Percentiles rank a stretch among this genome's conserved stretches.
Evolutionary conservation across 2,329 filamentous ascomycete genomes (phyloP).

Genomic region (Coniochaeta pulveracea): DNA sequence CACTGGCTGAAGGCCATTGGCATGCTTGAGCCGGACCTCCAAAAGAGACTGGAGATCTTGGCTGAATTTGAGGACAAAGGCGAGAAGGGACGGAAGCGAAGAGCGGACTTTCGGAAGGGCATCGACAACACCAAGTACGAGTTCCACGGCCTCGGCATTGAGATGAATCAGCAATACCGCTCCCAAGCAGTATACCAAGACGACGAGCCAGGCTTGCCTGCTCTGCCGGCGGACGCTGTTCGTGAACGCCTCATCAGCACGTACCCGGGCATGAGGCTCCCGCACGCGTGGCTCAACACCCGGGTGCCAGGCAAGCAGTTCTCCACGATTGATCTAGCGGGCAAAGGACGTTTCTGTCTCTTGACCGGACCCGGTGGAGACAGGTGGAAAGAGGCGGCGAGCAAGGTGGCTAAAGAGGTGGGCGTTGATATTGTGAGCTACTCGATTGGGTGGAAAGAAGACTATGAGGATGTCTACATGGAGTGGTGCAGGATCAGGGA

Average conservation of each 20-base stretch:
- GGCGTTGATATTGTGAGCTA: conserved; percentile 35
- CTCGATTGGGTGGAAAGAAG: conserved; percentile 43
- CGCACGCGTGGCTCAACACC: conserved; percentile 52
- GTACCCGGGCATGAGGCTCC: conserved; percentile 46
- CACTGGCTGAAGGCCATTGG: conserved; percentile 34
- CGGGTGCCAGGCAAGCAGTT: conserved; percentile 28
- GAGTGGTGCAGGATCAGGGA: conserved; percentile 44
- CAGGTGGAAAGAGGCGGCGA: conserved; percentile 39
- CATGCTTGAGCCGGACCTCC: conserved; percentile 23
- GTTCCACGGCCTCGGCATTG: conserved; percentile 43
- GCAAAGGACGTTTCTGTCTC: conserved; percentile 38
- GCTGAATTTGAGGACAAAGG: conserved; percentile 27
- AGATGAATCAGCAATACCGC: conserved; percentile 47
- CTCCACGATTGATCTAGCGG: conserved; percentile 50
- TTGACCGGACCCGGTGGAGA: conserved; percentile 45
- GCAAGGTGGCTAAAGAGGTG: conserved; percentile 21
- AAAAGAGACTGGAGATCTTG: conserved; percentile 25
- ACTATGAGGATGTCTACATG: conserved; percentile 51
- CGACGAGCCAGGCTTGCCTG: conserved; percentile 23
- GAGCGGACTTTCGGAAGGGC: conserved; percentile 26
- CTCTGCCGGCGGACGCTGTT: conserved; percentile 24
- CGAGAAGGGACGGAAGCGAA: conserved; percentile 22
- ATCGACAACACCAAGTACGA: conserved; percentile 32
- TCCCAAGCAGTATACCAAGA: conserved; percentile 29
- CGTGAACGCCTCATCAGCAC: conserved; percentile 34